These are phyloP conservation scores for Gigaspora rosea DNA, from an alignment of 192 early-diverging fungal species.

Conservation along the genomic window DNA sequence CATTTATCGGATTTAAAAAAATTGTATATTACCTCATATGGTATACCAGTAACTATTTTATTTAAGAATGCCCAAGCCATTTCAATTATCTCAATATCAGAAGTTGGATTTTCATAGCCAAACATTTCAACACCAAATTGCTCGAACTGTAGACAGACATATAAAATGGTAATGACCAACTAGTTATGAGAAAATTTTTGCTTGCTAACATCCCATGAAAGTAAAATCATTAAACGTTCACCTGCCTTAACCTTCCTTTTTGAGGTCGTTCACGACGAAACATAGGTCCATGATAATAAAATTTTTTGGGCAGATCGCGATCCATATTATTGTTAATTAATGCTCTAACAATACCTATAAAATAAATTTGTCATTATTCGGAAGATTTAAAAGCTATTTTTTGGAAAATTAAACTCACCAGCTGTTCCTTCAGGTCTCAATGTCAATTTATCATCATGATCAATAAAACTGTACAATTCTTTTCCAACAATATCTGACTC, in stretches of 20 bases:
- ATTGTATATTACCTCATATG: conserved; percentile 30
- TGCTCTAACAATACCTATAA: conserved; percentile 42
- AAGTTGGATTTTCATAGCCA: conserved; percentile 52
- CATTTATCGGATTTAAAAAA: neutral
- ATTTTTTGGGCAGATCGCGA: conserved; percentile 48
- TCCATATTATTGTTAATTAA: conserved; percentile 50
- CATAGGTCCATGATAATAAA: conserved; percentile 69
- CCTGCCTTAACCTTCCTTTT: conserved; percentile 64
- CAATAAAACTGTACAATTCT: conserved; percentile 67
- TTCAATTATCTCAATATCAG: conserved; percentile 64
- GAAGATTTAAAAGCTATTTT: neutral
- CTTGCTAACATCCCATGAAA: neutral
- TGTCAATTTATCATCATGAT: conserved; percentile 59
- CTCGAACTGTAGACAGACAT: conserved; percentile 52
- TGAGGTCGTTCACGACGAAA: conserved; percentile 73
- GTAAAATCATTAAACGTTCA: conserved; percentile 16
- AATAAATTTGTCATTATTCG: neutral
- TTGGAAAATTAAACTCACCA: neutral
- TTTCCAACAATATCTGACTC: conserved; percentile 71
- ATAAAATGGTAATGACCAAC: neutral
- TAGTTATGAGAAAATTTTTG: too few relatives aligned
- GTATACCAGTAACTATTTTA: conserved; percentile 38
- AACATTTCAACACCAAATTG: conserved; percentile 68
- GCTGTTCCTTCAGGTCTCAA: conserved; percentile 75
- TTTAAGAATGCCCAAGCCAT: conserved; percentile 52